Conservation (phyloP, 495 filamentous ascomycete species). For the Penicillium paradoxum region DNA sequence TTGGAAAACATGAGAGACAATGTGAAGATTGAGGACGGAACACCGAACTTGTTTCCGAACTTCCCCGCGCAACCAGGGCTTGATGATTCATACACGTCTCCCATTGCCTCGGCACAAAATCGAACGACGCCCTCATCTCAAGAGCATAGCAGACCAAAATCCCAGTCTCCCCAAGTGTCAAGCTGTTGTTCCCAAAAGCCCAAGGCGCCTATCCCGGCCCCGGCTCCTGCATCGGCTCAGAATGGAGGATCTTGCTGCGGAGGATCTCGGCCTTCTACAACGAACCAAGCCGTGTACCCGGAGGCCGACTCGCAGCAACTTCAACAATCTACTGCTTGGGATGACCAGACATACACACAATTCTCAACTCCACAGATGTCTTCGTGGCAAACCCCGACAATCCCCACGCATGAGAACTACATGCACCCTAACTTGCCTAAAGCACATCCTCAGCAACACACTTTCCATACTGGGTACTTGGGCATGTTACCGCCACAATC, state of each 20-base stretch:
- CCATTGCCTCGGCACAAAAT: neutral
- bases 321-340: constrained; percentile 8
- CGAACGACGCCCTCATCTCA: neutral
- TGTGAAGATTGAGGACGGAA: constrained; percentile 22
- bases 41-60: constrained; percentile 3
- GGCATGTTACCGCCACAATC: neutral
- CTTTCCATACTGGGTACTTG: constrained; percentile 16
- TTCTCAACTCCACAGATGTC: constrained; percentile 15
- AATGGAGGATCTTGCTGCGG: constrained; percentile 32
- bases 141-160: neutral
- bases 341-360: constrained; percentile 14
- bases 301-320: constrained; percentile 1
- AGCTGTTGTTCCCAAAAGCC: constrained; percentile 32
- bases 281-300: neutral
- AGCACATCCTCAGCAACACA: constrained; percentile 3
- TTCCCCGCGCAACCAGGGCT: constrained; percentile 2
- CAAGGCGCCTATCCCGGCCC: constrained; percentile 9
- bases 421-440: constrained; percentile 16
- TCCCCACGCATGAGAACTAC: constrained; percentile 9
- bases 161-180: constrained; percentile 3
- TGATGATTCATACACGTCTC: constrained; percentile 1
- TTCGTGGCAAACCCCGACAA: constrained; percentile 23
- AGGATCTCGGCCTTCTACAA: constrained; percentile 9
- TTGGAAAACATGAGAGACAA: constrained; percentile 21
- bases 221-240: constrained; percentile 11